A percentile compares a stretch with the other conserved stretches of the same genome.
These are phyloP conservation scores for Populus hybrid DNA, from an alignment of 441 rosid genomes.

Conservation along the genomic window DNA sequence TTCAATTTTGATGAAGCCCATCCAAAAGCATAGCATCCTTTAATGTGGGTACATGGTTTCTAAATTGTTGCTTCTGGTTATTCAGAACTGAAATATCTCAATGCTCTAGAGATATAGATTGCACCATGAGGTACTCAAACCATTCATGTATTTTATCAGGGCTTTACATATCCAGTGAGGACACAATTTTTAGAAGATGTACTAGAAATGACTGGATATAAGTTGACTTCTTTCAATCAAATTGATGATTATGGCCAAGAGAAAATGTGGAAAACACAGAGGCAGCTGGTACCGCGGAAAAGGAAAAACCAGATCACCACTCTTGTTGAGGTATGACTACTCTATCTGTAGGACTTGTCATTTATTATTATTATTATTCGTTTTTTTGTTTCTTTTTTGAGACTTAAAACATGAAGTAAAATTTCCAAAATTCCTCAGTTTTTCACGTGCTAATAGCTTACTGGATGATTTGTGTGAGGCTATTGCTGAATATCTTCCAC, in stretches of 20 bases:
- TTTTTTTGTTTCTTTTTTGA: too few species aligned
- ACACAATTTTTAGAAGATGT: constrained; percentile 88
- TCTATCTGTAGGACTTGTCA: background rate
- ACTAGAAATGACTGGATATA: constrained; percentile 85
- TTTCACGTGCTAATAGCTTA: too few species aligned
- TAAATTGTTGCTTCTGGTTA: constrained; percentile 7
- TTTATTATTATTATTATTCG: background rate
- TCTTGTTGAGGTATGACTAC: constrained; percentile 82
- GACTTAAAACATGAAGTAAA: too few species aligned
- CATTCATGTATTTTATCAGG: constrained; percentile 44
- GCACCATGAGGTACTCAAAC: constrained; percentile 4
- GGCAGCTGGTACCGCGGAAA: constrained; percentile 82
- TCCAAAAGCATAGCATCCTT: background rate
- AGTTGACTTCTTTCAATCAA: constrained; percentile 87
- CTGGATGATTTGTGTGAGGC: background rate
- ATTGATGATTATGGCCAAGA: constrained; percentile 99
- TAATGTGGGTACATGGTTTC: background rate
- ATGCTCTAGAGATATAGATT: constrained; percentile 1
- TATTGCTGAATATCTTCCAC: background rate
- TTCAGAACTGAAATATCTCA: background rate
- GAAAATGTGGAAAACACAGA: constrained; percentile 96
- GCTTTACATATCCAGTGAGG: constrained; percentile 87
- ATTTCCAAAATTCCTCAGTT: too few species aligned
- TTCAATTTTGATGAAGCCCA: background rate
- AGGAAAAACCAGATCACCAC: constrained; percentile 90